These are phyloP conservation scores for Pythium coloratum DNA, from an alignment of 352 stramenopile genomes.

Conservation along the genomic window DNA sequence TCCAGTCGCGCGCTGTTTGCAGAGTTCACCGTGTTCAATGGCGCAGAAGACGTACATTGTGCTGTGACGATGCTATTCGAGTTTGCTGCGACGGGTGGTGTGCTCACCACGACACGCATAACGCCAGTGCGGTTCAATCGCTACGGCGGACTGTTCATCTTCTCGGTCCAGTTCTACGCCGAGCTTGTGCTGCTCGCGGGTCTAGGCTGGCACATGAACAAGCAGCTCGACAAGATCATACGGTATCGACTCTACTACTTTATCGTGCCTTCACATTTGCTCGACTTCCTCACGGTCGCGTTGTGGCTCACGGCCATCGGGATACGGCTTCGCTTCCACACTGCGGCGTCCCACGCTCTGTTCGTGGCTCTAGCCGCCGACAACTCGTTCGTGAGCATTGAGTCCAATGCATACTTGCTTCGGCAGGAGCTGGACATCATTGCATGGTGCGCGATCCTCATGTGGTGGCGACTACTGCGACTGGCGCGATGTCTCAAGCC, in stretches of 20 bases:
- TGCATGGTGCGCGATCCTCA: constrained; percentile 43
- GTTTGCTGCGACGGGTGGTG: constrained; percentile 40
- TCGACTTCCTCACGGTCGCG: constrained; percentile 52
- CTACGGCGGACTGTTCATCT: constrained; percentile 50
- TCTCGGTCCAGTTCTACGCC: constrained; percentile 43
- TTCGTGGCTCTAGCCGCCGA: constrained; percentile 36
- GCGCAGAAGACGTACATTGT: constrained; percentile 46
- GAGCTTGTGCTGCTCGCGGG: constrained; percentile 48
- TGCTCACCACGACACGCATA: constrained; percentile 34
- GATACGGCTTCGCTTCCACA: constrained; percentile 37
- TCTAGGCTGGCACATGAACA: constrained; percentile 44
- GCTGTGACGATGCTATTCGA: constrained; percentile 57
- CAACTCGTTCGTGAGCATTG: constrained; percentile 39
- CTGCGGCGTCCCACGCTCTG: constrained; percentile 37
- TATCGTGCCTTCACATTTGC: constrained; percentile 44
- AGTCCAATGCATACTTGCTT: constrained; percentile 30
- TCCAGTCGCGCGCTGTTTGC: constrained; percentile 49
- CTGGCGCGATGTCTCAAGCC: constrained; percentile 45
- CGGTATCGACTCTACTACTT: constrained; percentile 72
- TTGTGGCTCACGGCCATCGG: constrained; percentile 41
- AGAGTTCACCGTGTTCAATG: constrained; percentile 71
- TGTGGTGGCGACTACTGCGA: constrained; percentile 63
- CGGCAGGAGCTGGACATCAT: constrained; percentile 37
- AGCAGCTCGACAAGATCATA: constrained; percentile 50
- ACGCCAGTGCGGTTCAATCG: constrained; percentile 49